Conservation (phyloP, 192 early-diverging fungal species). For the Gonapodya sp. region DNA sequence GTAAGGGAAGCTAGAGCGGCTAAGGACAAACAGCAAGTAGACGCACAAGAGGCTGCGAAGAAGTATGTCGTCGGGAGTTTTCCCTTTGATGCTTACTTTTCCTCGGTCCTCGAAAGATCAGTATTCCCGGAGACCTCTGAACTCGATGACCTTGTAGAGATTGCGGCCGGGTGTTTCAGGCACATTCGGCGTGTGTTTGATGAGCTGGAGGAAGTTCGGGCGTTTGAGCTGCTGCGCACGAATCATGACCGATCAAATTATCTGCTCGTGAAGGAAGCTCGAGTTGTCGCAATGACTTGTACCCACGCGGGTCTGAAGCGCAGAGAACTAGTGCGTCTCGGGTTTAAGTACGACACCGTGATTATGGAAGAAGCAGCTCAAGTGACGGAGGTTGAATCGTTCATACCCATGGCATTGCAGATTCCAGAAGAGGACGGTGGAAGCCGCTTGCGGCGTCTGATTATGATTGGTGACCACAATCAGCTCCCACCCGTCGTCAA, state of each 20-base stretch:
- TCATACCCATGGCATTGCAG: slow-evolving; percentile 86
- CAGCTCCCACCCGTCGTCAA: slow-evolving; percentile 96
- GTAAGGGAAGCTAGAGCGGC: neutral
- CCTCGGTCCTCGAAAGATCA: slow-evolving; percentile 50
- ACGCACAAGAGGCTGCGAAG: slow-evolving; percentile 12
- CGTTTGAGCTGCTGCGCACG: slow-evolving; percentile 84
- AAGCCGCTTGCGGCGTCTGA: slow-evolving; percentile 71
- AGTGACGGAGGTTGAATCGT: slow-evolving; percentile 87
- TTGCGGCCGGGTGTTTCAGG: slow-evolving; percentile 68
- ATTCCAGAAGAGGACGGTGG: slow-evolving; percentile 43
- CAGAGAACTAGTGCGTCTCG: slow-evolving; percentile 70
- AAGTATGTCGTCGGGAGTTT: slow-evolving; percentile 42
- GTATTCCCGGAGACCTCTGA: slow-evolving; percentile 45
- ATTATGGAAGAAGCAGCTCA: slow-evolving; percentile 98
- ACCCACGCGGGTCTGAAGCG: slow-evolving; percentile 90
- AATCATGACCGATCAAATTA: slow-evolving; percentile 77
- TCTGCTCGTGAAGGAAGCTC: slow-evolving; percentile 87
- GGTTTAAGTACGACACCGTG: slow-evolving; percentile 91
- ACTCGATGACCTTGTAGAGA: slow-evolving; percentile 42
- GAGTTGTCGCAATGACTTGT: slow-evolving; percentile 95
- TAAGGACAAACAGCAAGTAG: slow-evolving; percentile 17
- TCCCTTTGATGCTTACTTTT: slow-evolving; percentile 77
- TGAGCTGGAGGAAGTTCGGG: slow-evolving; percentile 80
- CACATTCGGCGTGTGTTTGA: slow-evolving; percentile 73
- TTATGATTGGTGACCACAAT: slow-evolving; percentile 96